Percentiles rank a stretch among this genome's conserved stretches.
Evolutionary conservation across 768 basidiomycete genomes (phyloP).

Genomic region (Porpolomopsis calyptriformis): DNA sequence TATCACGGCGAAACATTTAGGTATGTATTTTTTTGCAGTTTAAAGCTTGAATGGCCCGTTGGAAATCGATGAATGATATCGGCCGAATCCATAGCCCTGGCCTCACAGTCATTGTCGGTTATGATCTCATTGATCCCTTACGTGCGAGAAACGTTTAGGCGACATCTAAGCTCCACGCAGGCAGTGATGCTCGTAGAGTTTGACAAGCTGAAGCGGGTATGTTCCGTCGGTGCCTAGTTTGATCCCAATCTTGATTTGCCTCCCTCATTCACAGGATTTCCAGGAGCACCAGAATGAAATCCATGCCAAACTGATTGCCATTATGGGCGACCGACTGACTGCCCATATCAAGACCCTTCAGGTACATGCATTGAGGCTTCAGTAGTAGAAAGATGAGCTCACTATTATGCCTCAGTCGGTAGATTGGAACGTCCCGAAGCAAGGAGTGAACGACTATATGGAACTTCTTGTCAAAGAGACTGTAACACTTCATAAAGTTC

Average conservation of each 20-base stretch:
- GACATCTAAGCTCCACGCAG: conserved; percentile 89
- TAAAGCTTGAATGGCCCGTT: no score
- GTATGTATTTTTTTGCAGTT: conserved; percentile 42
- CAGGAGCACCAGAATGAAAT: conserved; percentile 99
- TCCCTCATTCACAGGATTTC: conserved; percentile 67
- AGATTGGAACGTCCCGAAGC: conserved; percentile 61
- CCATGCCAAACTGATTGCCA: conserved; percentile 91
- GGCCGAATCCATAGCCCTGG: conserved; percentile 58
- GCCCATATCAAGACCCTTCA: conserved; percentile 79
- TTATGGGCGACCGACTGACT: conserved; percentile 91
- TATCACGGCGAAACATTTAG: conserved; percentile 96
- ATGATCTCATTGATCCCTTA: conserved; percentile 93
- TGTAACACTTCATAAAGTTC: conserved; percentile 88
- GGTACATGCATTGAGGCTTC: conserved; percentile 30
- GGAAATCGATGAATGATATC: no score
- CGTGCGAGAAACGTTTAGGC: conserved; percentile 86
- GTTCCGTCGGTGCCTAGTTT: not conserved
- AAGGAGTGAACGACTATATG: conserved; percentile 79
- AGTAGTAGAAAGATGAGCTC: not conserved
- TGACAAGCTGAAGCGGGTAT: conserved; percentile 93
- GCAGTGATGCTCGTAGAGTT: conserved; percentile 97
- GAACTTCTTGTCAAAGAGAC: conserved; percentile 91
- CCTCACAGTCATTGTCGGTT: conserved; percentile 91
- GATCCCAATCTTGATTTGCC: not conserved
- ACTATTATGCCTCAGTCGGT: conserved; percentile 40